Evolutionary conservation across 441 rosid genomes (phyloP), one percentile per base, ranked within the genome.

Genomic region (Manihot esculenta): DNA sequence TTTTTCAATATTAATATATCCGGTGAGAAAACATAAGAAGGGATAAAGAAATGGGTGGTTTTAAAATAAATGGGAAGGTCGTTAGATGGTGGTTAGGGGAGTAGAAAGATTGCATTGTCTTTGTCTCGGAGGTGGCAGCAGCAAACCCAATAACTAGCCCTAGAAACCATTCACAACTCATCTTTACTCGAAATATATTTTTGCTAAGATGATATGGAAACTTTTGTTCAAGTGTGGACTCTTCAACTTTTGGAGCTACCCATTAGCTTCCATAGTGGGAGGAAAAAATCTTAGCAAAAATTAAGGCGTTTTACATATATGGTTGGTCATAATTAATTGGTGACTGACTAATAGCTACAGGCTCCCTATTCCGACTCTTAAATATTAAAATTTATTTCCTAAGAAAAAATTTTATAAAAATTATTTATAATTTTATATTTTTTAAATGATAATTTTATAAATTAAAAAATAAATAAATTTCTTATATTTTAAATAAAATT

Each of bases 51-150:
- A 53, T 7, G 20, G 57, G 69, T 70, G 72, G 10, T 73, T 75
- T 64, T 82, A 71, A n/a, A 69, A 3, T 18, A 41, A 30, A 75
- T 23, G 74, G 76, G 10, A 38, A 67, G 70, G 73, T 72, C 69
- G 69, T 20, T n/a, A 64, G 76, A 71, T 66, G 79, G 79, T 80
- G 41, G 82, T 74, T 78, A 79, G 18, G 15, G 74, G 78, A 68
- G 79, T 79, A 70, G 84, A 78, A 77, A 77, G 50, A 69, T 71
- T 42, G 77, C 77, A 14, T 66, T 81, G 71, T 82, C 84, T n/a
- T 70, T 82, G 78, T 82, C 85, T 77, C 57, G 49, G 69, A 42
- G 72, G 77, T 71, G 78, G 78, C 79, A 77, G 77, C 83, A 77
- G 77, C 83, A 76, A 23, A 30, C 64, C 72, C 64, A 72, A 69